Conservation (phyloP, 2,329 filamentous ascomycete species). For the Venturiaceae sp. region DNA sequence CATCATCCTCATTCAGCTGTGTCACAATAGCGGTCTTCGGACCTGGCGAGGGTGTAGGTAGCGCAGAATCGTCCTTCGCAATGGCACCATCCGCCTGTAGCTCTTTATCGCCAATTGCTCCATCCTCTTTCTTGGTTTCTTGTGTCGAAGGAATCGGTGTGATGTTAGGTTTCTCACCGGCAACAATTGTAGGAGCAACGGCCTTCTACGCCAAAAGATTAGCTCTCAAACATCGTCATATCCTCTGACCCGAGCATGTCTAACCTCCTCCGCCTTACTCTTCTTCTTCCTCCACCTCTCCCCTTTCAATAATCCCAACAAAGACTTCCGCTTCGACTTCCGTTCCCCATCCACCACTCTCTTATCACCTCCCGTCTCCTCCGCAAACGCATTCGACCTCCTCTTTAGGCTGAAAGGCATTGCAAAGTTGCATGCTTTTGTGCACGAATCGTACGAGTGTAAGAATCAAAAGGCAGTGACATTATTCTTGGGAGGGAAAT, state of each 20-base stretch:
- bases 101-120: neutral
- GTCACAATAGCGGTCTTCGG: neutral
- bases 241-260: neutral
- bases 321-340: neutral
- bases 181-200: neutral
- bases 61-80: neutral
- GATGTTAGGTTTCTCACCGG: neutral
- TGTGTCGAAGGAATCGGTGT: neutral
- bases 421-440: neutral
- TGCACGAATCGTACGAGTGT: neutral
- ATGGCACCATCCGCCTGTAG: neutral
- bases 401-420: neutral
- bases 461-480: neutral
- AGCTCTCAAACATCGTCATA: neutral
- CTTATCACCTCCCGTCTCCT: neutral
- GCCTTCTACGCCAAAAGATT: neutral
- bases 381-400: neutral
- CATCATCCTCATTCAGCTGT: constrained; percentile 31
- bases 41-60: neutral
- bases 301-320: neutral
- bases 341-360: neutral
- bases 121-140: neutral
- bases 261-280: neutral
- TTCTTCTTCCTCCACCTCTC: neutral
- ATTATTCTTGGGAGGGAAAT: too few relatives aligned